These are phyloP conservation scores for Daldinia grandis DNA, from an alignment of 495 filamentous ascomycete species.

Conservation along the genomic window DNA sequence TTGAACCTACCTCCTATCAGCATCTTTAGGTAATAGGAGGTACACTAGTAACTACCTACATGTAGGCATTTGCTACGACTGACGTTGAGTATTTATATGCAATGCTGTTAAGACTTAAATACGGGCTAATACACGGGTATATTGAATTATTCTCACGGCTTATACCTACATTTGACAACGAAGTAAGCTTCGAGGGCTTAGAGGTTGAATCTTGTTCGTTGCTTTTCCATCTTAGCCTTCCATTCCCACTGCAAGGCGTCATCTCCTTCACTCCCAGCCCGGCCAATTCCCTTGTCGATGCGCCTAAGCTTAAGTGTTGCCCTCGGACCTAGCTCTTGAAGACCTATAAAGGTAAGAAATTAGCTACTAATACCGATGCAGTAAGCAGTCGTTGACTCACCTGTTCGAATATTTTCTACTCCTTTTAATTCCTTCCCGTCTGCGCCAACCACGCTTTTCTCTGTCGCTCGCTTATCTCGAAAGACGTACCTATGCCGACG, in stretches of 20 bases:
- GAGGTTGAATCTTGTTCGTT: conserved; percentile 90
- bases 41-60: background rate
- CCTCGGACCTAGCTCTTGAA: conserved; percentile 43
- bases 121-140: conserved; percentile 23
- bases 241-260: conserved; percentile 85
- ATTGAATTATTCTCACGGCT: conserved; percentile 5
- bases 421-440: conserved; percentile 90
- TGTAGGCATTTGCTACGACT: background rate
- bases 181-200: conserved; percentile 48
- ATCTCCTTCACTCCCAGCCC: conserved; percentile 75
- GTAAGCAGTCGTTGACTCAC: conserved; percentile 46
- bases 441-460: conserved; percentile 83
- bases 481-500: conserved; percentile 91
- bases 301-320: conserved; percentile 67
- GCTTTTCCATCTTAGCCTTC: conserved; percentile 92
- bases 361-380: background rate
- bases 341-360: conserved; percentile 28
- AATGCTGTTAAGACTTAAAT: background rate
- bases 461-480: conserved; percentile 80
- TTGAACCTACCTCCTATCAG: background rate
- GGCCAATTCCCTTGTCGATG: conserved; percentile 88
- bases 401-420: conserved; percentile 81
- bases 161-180: background rate
- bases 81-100: background rate
- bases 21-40: no score